Base-by-base conservation (phyloP, 257 asterid species). In the Gardenia jasminoides region DNA sequence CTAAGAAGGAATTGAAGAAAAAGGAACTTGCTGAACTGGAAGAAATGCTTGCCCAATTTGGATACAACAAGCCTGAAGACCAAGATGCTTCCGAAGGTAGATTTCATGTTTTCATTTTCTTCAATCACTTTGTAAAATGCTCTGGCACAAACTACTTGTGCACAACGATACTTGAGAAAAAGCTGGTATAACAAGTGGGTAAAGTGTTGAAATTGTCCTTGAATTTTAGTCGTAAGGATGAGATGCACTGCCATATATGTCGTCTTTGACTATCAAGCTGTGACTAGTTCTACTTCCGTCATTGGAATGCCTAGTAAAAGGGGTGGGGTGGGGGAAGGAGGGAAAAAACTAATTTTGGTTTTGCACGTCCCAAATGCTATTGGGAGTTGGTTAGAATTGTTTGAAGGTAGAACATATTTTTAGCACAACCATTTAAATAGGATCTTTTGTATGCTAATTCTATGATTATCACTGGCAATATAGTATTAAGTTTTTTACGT, bases 1-100 rank as follows among this genome's bases (percentile, higher is more conserved):
- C 98, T 5, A 96, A 96, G 94, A 93, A 93, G 88, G 97, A 96
- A 88, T 84, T 92, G 81, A 91, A 88, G 94, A 96, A 92, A 83
- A 93, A 96, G 89, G 99, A 96, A 88, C 96, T 96, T 68, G 99
- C 93, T 31, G 99, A 92, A 79, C 91, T 96, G 70, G 99, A 96
- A 84, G 97, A 94, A 36, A 83, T 96, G 86, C 87, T 96, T 83
- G 97, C 97, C 78, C 96, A 96, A 86, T 90, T 96, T 76, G 97
- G 95, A 76, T 88, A 83, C 69, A 89, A 79, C 83, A 88, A 85
- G 82, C 81, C 83, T 62, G 84, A 85, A 59, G 77, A 70, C 26
- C 91, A 91, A 82, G 89, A 88, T 50, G 90, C 86, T 79, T 66
- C 88, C 72, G 85, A 87, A 74, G 97, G 99, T 95, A 89, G 85